phyloP scores from a whole-genome alignment of 306 rosid species.

The Fragaria vesca region DNA sequence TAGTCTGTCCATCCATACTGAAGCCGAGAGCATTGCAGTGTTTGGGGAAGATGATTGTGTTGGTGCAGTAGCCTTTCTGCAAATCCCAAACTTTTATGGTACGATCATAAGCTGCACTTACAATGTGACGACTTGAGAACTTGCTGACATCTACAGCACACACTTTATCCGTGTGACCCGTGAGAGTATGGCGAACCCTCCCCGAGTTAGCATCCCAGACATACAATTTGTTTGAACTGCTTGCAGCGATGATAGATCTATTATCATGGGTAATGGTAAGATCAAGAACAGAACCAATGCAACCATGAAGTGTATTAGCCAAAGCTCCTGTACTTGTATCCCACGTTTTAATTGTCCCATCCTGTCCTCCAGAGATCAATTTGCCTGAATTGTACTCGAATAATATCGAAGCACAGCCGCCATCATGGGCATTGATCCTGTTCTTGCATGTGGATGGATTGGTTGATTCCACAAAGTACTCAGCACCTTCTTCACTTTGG shows the following conservation, averaged over 20 bases:
- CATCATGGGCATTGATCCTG: constrained; percentile 82
- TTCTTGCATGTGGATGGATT: constrained; percentile 71
- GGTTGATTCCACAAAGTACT: constrained; percentile 68
- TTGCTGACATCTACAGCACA: constrained; percentile 95
- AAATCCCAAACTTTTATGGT: constrained; percentile 96
- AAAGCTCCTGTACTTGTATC: constrained; percentile 75
- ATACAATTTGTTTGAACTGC: constrained; percentile 92
- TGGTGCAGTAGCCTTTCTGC: constrained; percentile 90
- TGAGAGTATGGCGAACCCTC: constrained; percentile 82
- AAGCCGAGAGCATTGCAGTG: constrained; percentile 87
- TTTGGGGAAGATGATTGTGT: constrained; percentile 74
- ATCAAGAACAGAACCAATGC: constrained; percentile 94
- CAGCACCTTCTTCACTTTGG: constrained; percentile 93
- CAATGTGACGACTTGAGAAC: constrained; percentile 77
- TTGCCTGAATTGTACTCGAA: constrained; percentile 72
- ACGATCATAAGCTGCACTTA: constrained; percentile 94
- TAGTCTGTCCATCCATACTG: constrained; percentile 86
- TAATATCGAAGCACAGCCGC: constrained; percentile 86
- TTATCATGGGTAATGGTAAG: constrained; percentile 83
- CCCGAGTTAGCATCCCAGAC: constrained; percentile 86
- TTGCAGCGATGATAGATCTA: constrained; percentile 85
- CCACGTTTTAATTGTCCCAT: constrained; percentile 82
- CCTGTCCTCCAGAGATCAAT: constrained; percentile 94
- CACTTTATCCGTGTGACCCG: constrained; percentile 93
- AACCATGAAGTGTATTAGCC: constrained; percentile 62